Conservation (phyloP, 2,329 filamentous ascomycete species). For the Rhinocladiella mackenziei region DNA sequence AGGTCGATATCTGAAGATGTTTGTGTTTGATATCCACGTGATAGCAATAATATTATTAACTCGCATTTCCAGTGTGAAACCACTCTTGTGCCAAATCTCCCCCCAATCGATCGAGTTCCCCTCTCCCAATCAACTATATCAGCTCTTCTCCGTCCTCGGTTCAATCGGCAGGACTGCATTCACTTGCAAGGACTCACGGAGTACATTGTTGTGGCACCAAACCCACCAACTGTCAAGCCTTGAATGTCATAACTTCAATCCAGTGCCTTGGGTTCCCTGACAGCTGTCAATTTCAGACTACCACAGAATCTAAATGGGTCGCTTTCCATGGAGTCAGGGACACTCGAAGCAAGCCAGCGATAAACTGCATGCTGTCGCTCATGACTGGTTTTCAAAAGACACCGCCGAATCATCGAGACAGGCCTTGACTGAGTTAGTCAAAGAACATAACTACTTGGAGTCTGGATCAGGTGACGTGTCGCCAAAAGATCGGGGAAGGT, state of each 20-base stretch:
- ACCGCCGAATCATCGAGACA: conserved; percentile 23
- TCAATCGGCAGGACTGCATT: no score
- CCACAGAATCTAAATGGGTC: conserved; percentile 20
- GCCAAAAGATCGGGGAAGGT: conserved; percentile 11
- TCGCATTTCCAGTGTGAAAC: conserved; percentile 7
- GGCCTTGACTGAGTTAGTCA: conserved; percentile 23
- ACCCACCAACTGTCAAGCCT: conserved; percentile 1
- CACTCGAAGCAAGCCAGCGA: conserved; percentile 24
- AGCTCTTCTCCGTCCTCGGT: neutral
- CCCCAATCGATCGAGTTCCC: neutral
- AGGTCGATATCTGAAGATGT: conserved; percentile 4
- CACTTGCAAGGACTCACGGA: no score
- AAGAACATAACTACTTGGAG: conserved; percentile 15
- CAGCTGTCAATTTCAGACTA: conserved; percentile 1
- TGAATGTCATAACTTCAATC: conserved; percentile 11
- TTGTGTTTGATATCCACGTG: conserved; percentile 6
- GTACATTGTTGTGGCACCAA: neutral
- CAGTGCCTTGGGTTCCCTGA: conserved; percentile 1
- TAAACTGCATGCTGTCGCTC: conserved; percentile 19
- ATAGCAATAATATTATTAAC: conserved; percentile 5
- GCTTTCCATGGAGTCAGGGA: conserved; percentile 24
- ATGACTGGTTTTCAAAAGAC: conserved; percentile 25
- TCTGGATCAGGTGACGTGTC: conserved; percentile 10
- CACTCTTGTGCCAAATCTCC: conserved; percentile 2
- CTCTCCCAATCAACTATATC: neutral